Evolutionary conservation across 179 eudicot species (phyloP).

Genomic region (Carnegiea gigantea): DNA sequence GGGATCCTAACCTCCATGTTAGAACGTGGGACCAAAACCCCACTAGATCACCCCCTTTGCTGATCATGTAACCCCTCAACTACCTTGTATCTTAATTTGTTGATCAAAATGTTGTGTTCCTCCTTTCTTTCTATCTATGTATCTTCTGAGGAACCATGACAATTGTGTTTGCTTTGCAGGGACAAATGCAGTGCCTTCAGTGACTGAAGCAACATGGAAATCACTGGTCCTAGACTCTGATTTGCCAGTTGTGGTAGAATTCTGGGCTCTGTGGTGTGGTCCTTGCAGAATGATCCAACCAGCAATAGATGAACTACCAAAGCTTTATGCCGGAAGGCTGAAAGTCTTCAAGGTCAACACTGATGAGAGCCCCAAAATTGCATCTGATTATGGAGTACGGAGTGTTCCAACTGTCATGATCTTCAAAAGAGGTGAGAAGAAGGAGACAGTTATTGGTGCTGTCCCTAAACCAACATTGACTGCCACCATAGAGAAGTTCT

Average conservation of each 20-base stretch:
- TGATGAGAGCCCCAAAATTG: conserved; percentile 69
- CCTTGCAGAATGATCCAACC: conserved; percentile 93
- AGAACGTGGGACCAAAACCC: no score
- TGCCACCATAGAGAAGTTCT: conserved; percentile 56
- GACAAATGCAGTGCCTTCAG: conserved; percentile 53
- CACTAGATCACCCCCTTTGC: no score
- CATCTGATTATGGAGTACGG: conserved; percentile 71
- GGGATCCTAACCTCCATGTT: no score
- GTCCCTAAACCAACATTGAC: conserved; percentile 83
- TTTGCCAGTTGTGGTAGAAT: conserved; percentile 45
- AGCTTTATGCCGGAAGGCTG: conserved; percentile 64
- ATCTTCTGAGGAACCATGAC: not conserved
- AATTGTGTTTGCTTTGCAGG: conserved; percentile 17
- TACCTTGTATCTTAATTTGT: no score
- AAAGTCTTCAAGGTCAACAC: conserved; percentile 78
- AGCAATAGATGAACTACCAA: conserved; percentile 68
- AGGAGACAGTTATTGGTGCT: conserved; percentile 86
- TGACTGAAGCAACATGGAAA: conserved; percentile 60
- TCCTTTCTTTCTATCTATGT: no score
- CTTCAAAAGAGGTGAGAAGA: conserved; percentile 86
- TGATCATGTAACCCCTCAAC: no score
- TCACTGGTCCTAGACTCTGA: conserved; percentile 56
- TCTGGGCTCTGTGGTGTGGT: conserved; percentile 98
- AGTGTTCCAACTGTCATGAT: conserved; percentile 88
- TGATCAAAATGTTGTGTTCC: no score